Percentiles rank a stretch among this genome's conserved stretches.
Evolutionary conservation across 768 basidiomycete species (phyloP).

Genomic region (Rubroboletus pulcherrimus): DNA sequence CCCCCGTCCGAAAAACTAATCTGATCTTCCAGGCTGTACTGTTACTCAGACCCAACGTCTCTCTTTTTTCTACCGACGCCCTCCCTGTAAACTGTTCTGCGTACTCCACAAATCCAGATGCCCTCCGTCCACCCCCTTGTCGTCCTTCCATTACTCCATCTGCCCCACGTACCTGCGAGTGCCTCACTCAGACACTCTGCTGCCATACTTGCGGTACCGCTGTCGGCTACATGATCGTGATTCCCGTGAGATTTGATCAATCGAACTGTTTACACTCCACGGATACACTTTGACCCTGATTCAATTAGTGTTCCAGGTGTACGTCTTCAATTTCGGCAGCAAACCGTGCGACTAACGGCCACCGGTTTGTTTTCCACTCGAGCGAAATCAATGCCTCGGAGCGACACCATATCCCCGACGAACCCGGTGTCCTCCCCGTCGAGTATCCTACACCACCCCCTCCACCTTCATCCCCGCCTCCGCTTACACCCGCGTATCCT

Average conservation of each 20-base stretch:
- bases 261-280: slow-evolving; percentile 1
- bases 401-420: slow-evolving; percentile 58
- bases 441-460: slow-evolving; percentile 34
- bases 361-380: slow-evolving; percentile 85
- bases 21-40: slow-evolving; percentile 60
- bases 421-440: slow-evolving; percentile 56
- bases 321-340: slow-evolving; percentile 64
- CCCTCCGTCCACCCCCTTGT: slow-evolving; percentile 37
- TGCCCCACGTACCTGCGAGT: slow-evolving; percentile 68
- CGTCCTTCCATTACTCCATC: slow-evolving; percentile 33
- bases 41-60: slow-evolving; percentile 74
- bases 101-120: slow-evolving; percentile 47
- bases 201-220: slow-evolving; percentile 74
- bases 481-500: slow-evolving; percentile 31
- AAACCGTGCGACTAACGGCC: slow-evolving; percentile 76
- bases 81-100: slow-evolving; percentile 74
- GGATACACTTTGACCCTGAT: slow-evolving; percentile 12
- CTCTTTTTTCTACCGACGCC: slow-evolving; percentile 81
- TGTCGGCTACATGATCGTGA: slow-evolving; percentile 80
- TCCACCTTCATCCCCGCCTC: slow-evolving; percentile 30
- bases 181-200: slow-evolving; percentile 75
- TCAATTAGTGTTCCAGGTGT: slow-evolving; percentile 59
- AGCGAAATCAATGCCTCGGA: slow-evolving; percentile 60
- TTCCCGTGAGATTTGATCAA: slow-evolving; percentile 41
- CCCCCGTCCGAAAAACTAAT: slow-evolving; percentile 3